Evolutionary conservation across 73 alveolate species (phyloP), one percentile per base, ranked within the genome.

Genomic region (Uronychia binucleata): DNA sequence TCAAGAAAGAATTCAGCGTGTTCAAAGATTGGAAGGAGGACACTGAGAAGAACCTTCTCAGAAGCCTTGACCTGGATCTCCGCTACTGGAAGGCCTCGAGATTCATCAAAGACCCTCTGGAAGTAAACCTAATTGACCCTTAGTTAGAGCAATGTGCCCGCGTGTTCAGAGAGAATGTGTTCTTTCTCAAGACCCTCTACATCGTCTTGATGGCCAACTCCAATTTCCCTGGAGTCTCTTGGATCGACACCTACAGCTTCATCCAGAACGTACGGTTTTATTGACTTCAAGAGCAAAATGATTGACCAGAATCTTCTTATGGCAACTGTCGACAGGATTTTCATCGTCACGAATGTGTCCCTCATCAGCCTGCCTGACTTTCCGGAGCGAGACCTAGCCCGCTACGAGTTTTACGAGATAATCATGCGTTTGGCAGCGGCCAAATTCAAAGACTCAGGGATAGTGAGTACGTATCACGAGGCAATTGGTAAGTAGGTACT

Each of bases 21-120:
- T 90, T 90, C 75, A 59, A 59, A 58, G 91, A 85, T 0, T 90
- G 96, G 96, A 90, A 86, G 76, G 85, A 67, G 31, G 96, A 90
- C 59, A 78, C 93, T 26, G 75, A 31, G 30, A 31, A 35, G 26
- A 28, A 32, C 13, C 91, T 90, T 0, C 80, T 58, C 25, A 85
- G 81, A 76, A 31, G 76, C 28, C 33, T 80, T 26, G 75, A 74
- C 27, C 28, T 30, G 1, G 89, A 82, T 34, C 60, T 74, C 35
- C 26, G 33, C n/a, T 29, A 60, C 35, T 82, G 82, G 59, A 82
- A 82, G 34, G 77, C 32, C 8, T 26, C 29, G 14, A 67, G 78
- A 28, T 67, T 67, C 26, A 67, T 67, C 26, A 67, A 67, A 67
- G 78, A 67, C 67, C 67, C 67, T 46, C n/a, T 19, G 5, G 67